These are phyloP conservation scores for Metarhizium guizhouense DNA, from an alignment of 2,329 filamentous ascomycete genomes.

Conservation along the genomic window DNA sequence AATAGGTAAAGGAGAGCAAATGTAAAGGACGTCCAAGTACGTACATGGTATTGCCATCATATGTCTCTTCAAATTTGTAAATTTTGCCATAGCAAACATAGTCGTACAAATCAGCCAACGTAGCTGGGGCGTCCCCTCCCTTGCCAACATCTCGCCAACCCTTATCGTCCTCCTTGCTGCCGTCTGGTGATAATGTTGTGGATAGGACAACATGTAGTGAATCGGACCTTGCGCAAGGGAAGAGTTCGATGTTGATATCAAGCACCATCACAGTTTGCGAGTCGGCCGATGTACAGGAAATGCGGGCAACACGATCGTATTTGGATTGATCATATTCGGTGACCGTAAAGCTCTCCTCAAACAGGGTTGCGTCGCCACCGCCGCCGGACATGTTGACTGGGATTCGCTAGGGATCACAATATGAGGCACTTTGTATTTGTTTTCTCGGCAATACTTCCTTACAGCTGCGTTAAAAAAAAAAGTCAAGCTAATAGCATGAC, in stretches of 20 bases:
- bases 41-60: conserved; percentile 75
- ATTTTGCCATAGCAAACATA: conserved; percentile 87
- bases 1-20: neutral
- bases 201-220: conserved; percentile 74
- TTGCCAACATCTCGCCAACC: conserved; percentile 73
- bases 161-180: conserved; percentile 64
- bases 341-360: conserved; percentile 85
- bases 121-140: conserved; percentile 43
- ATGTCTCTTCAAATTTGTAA: conserved; percentile 76
- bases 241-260: conserved; percentile 91
- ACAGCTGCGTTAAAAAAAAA: neutral
- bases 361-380: conserved; percentile 82
- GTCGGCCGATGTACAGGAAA: conserved; percentile 69
- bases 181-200: conserved; percentile 78
- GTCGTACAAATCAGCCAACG: conserved; percentile 70
- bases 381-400: conserved; percentile 15
- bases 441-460: neutral
- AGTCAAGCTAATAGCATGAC: neutral
- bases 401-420: neutral
- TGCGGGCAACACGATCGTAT: conserved; percentile 90
- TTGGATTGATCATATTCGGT: conserved; percentile 73
- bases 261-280: conserved; percentile 69
- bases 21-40: conserved; percentile 3
- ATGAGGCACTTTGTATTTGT: neutral
- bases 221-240: conserved; percentile 66